Conservation (phyloP, 345 rosid species). For the Sonneratia caseolaris region DNA sequence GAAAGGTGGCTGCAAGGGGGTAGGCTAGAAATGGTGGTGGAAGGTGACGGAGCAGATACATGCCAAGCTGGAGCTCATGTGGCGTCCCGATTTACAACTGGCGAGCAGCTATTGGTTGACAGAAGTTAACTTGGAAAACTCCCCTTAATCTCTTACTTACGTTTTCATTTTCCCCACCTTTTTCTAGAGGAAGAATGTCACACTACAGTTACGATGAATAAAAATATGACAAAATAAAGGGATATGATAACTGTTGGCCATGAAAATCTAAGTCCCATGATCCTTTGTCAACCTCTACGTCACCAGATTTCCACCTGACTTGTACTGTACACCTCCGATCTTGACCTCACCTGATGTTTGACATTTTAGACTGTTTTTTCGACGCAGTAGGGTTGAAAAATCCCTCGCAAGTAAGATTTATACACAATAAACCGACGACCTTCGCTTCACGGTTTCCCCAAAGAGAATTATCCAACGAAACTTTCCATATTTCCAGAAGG, state of each 20-base stretch:
- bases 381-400: neutral
- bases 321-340: too few species aligned
- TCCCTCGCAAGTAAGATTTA: neutral
- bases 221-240: too few species aligned
- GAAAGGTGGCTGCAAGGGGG: constrained; percentile 21
- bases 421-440: neutral
- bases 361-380: neutral
- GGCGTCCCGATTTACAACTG: constrained; percentile 30
- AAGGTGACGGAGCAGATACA: constrained; percentile 6
- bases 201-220: too few species aligned
- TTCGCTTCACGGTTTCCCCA: neutral
- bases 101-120: constrained; percentile 18
- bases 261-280: neutral
- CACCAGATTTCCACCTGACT: neutral
- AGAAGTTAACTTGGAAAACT: too few species aligned
- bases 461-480: neutral
- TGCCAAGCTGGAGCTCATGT: constrained; percentile 23
- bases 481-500: neutral
- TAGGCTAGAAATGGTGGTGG: constrained; percentile 15
- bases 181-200: too few species aligned
- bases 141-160: too few species aligned
- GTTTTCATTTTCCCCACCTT: too few species aligned
- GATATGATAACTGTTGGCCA: neutral
- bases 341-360: neutral
- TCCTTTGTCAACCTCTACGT: neutral